Evolutionary conservation across 176 grass and related monocot genomes (phyloP).

Genomic region (Elymus sibiricus): DNA sequence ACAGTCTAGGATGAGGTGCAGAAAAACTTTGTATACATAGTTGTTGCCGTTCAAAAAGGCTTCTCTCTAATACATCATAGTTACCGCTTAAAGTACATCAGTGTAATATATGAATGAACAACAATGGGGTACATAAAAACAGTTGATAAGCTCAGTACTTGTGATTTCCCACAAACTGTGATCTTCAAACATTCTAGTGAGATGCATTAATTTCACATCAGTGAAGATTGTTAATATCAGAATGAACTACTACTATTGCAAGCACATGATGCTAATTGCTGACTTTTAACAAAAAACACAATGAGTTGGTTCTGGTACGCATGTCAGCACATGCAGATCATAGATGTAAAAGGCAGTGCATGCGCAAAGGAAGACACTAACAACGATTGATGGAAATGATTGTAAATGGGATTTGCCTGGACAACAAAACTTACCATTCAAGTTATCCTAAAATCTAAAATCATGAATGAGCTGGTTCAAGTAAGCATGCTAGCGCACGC

Average conservation of each 20-base stretch:
- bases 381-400: neutral
- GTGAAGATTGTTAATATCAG: neutral
- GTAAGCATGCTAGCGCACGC: too few species aligned
- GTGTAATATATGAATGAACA: neutral
- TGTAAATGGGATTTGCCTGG: neutral
- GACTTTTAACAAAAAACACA: too few species aligned
- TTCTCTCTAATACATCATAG: too few species aligned
- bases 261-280: neutral
- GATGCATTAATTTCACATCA: neutral
- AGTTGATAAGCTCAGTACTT: neutral
- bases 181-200: neutral
- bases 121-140: neutral
- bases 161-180: neutral
- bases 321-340: neutral
- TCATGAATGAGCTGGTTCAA: too few species aligned
- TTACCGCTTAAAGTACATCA: neutral
- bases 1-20: neutral
- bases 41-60: too few species aligned
- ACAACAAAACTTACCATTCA: constrained; percentile 59
- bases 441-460: constrained; percentile 74
- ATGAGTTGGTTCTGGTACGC: neutral
- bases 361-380: neutral
- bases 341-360: neutral
- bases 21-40: too few species aligned
- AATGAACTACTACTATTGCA: neutral